These are phyloP conservation scores for Leucocoprinus birnbaumii DNA, from an alignment of 768 basidiomycete genomes.

Conservation along the genomic window DNA sequence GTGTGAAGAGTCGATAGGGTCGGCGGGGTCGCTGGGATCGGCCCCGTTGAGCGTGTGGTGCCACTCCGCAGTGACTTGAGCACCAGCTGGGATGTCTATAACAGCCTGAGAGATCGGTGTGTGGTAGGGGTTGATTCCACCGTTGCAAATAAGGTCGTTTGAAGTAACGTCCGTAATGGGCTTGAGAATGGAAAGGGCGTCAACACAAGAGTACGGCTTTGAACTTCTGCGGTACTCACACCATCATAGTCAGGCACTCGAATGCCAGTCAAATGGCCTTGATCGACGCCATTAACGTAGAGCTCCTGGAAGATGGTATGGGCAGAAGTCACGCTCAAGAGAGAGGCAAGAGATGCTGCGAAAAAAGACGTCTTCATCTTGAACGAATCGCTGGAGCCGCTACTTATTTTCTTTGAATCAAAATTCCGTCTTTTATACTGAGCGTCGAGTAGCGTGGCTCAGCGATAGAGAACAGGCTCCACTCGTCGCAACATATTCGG, in stretches of 20 bases:
- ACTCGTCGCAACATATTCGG: too few species aligned
- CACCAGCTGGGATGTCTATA: conserved; percentile 6
- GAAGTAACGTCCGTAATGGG: conserved; percentile 12
- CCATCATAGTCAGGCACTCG: conserved; percentile 44
- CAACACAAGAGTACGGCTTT: neutral
- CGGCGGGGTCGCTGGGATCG: conserved; percentile 34
- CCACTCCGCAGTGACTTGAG: conserved; percentile 47
- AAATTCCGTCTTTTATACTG: too few species aligned
- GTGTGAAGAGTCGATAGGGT: conserved; percentile 46
- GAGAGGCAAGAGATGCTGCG: conserved; percentile 23
- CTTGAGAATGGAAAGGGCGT: neutral
- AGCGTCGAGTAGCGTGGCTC: too few species aligned
- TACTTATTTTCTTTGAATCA: neutral
- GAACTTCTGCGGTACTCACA: conserved; percentile 23
- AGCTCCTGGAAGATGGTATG: conserved; percentile 57
- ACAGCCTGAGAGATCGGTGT: conserved; percentile 28
- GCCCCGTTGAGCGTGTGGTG: conserved; percentile 46
- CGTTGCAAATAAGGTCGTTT: conserved; percentile 10
- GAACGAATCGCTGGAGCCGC: neutral
- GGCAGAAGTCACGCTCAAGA: conserved; percentile 34
- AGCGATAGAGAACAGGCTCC: too few species aligned
- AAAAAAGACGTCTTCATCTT: conserved; percentile 24
- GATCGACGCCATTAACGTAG: conserved; percentile 47
- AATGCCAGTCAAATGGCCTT: conserved; percentile 41
- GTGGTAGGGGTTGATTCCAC: conserved; percentile 9